These are phyloP conservation scores for Xerocomellus amylosporus DNA, from an alignment of 768 basidiomycete species.

Conservation along the genomic window DNA sequence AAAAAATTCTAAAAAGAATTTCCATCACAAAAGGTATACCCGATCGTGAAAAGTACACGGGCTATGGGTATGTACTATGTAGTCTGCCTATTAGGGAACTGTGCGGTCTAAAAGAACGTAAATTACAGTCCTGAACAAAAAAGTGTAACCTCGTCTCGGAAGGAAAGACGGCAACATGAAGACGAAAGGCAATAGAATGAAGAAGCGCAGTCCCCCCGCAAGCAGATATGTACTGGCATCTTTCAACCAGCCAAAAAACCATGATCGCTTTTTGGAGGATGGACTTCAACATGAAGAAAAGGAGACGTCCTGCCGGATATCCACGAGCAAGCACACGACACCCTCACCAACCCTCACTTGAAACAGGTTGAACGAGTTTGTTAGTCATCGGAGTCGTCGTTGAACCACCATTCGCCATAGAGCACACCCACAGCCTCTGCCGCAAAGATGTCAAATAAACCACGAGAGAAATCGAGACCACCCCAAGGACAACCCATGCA, in stretches of 20 bases:
- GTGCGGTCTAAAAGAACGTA: not conserved
- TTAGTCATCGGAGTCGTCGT: slow-evolving; percentile 27
- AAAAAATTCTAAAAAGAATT: not conserved
- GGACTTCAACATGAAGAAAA: not conserved
- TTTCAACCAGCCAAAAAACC: not conserved
- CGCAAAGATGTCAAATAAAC: slow-evolving; percentile 62
- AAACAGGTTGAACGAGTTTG: not conserved
- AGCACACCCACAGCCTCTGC: slow-evolving; percentile 49
- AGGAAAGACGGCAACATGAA: not conserved
- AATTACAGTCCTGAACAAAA: not conserved
- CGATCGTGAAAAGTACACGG: not conserved
- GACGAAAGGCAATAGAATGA: slow-evolving; percentile 2
- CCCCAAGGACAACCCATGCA: slow-evolving; percentile 64
- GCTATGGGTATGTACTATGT: not conserved
- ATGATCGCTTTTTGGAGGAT: not conserved
- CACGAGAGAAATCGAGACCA: slow-evolving; percentile 67
- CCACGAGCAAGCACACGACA: not conserved
- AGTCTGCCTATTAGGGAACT: not conserved
- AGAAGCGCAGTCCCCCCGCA: not conserved
- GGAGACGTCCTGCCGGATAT: not conserved
- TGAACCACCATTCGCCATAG: slow-evolving; percentile 57
- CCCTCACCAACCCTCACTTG: not conserved
- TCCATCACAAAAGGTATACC: not conserved
- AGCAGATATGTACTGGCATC: not conserved
- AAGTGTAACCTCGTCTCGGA: not conserved